phyloP scores from a whole-genome alignment of 2,329 filamentous ascomycete genomes.

The Dothiorella sarmentorum region DNA sequence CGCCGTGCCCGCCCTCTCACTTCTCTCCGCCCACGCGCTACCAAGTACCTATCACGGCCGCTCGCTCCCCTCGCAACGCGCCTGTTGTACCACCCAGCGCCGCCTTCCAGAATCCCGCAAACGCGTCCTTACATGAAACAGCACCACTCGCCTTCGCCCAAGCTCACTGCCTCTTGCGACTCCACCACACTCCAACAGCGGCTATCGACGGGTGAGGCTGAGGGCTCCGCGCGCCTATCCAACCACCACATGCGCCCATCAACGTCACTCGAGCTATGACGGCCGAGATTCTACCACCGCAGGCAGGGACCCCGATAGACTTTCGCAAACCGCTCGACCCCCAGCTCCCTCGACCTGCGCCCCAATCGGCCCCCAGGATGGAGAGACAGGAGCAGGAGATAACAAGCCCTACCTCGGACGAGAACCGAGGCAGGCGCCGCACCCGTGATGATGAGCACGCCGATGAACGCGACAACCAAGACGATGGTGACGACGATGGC shows the following conservation, averaged over 20 bases:
- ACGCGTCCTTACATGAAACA: slow-evolving; percentile 9
- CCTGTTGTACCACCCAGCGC: slow-evolving; percentile 8
- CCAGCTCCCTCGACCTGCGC: slow-evolving; percentile 3
- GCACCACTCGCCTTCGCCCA: not conserved
- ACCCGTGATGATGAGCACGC: slow-evolving; percentile 32
- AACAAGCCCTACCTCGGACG: slow-evolving; percentile 14
- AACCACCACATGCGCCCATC: not conserved
- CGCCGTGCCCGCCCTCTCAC: not conserved
- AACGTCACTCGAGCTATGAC: slow-evolving; percentile 16
- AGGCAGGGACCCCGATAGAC: slow-evolving; percentile 14
- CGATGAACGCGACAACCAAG: slow-evolving; percentile 27
- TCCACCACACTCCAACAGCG: not conserved
- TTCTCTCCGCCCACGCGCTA: not conserved
- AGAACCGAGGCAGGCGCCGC: slow-evolving; percentile 34
- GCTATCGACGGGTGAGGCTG: slow-evolving; percentile 17
- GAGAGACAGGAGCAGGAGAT: slow-evolving; percentile 15
- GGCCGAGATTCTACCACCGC: slow-evolving; percentile 16
- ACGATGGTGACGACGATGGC: slow-evolving; percentile 26
- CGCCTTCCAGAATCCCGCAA: slow-evolving; percentile 1
- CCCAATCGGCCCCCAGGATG: not conserved
- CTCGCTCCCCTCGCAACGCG: not conserved
- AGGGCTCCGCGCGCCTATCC: slow-evolving; percentile 2
- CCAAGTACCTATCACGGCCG: slow-evolving; percentile 13
- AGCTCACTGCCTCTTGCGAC: not conserved
- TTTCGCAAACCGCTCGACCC: slow-evolving; percentile 14